Percentiles rank a stretch among this genome's conserved stretches.
Conservation (phyloP, 176 grass and related monocot genomes). For the Puya raimondii region DNA sequence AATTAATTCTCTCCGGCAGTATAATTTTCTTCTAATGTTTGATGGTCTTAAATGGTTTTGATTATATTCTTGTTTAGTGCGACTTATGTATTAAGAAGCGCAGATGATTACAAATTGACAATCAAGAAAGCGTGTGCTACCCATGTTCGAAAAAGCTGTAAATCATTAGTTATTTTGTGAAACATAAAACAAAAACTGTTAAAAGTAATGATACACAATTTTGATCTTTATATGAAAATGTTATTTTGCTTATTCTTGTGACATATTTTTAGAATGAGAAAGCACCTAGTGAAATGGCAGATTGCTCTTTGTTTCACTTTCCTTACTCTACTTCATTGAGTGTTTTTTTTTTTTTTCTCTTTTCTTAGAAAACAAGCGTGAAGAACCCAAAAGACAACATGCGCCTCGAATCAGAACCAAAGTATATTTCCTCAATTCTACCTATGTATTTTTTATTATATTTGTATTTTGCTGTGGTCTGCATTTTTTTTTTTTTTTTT, state of each 20-base stretch:
- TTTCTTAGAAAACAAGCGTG: neutral
- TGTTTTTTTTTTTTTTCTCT: neutral
- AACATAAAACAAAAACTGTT: no score
- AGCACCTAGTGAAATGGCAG: neutral
- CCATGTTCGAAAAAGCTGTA: no score
- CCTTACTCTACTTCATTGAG: neutral
- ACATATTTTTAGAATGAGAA: neutral
- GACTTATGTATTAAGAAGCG: no score
- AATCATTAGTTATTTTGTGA: no score
- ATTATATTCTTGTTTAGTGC: no score
- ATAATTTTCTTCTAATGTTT: neutral
- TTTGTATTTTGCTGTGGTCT: neutral
- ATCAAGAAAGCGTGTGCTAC: no score
- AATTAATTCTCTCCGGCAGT: neutral
- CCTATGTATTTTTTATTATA: neutral
- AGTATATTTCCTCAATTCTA: neutral
- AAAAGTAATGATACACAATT: no score
- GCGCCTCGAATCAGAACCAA: neutral
- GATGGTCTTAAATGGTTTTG: no score
- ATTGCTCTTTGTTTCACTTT: neutral
- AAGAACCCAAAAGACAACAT: constrained; percentile 1
- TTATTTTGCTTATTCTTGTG: neutral
- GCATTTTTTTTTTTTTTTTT: neutral
- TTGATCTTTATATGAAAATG: neutral
- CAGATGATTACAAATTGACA: no score